Conservation (phyloP, 768 basidiomycete genomes). For the Amylocystis lapponica region DNA sequence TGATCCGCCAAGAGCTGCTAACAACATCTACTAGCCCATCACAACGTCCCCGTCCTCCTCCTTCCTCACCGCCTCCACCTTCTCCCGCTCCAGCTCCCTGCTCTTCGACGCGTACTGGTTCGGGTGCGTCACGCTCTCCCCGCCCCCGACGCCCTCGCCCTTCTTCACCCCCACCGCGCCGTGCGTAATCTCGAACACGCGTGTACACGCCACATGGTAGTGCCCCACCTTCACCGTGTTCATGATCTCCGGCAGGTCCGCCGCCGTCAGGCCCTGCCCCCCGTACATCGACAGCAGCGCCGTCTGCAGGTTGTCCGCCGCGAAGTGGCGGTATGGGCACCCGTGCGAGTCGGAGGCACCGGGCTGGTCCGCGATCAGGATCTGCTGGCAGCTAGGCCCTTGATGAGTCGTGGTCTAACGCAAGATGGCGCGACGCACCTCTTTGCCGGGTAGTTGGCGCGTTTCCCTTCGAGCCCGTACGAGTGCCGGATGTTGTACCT, state of each 20-base stretch:
- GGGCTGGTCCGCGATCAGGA: conserved; percentile 67
- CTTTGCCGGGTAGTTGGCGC: conserved; percentile 91
- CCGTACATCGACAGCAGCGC: conserved; percentile 68
- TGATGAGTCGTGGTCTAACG: not conserved
- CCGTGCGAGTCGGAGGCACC: conserved; percentile 69
- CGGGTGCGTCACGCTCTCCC: conserved; percentile 90
- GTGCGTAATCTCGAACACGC: conserved; percentile 95
- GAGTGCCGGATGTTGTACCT: conserved; percentile 96
- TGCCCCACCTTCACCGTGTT: conserved; percentile 70
- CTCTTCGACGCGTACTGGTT: conserved; percentile 83
- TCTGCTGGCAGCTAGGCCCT: conserved; percentile 73
- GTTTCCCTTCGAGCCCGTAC: conserved; percentile 90
- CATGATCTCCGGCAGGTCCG: conserved; percentile 81
- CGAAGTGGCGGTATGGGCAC: conserved; percentile 91
- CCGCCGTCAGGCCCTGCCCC: conserved; percentile 52
- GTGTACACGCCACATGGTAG: conserved; percentile 94
- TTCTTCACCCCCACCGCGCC: conserved; percentile 64
- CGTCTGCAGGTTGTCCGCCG: conserved; percentile 73
- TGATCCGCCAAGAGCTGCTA: not conserved
- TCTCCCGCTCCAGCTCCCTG: conserved; percentile 52
- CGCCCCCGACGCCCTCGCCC: conserved; percentile 81
- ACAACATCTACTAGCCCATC: conserved; percentile 27
- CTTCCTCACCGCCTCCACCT: conserved; percentile 20
- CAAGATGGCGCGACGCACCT: conserved; percentile 45
- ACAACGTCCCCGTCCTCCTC: conserved; percentile 32